Percentiles rank a stretch among this genome's conserved stretches.
Evolutionary conservation across 352 stramenopile species (phyloP).

Genomic region (Globisporangium spinosum): DNA sequence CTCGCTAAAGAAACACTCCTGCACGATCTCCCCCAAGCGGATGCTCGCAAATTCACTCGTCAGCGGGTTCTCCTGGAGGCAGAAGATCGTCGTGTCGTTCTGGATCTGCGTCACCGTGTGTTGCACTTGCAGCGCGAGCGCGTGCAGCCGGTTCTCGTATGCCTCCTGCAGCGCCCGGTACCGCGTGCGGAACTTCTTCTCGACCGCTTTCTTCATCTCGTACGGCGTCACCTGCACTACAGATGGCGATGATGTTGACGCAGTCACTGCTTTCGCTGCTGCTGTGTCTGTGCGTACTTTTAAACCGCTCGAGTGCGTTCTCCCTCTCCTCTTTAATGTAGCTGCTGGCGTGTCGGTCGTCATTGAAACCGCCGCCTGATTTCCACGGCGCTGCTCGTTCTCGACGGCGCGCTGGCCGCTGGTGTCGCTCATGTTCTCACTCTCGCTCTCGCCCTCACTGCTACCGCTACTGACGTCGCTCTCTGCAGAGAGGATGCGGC

Average conservation of each 20-base stretch:
- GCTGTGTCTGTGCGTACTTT: background rate
- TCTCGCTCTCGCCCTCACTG: slow-evolving; percentile 6
- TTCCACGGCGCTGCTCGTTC: slow-evolving; percentile 12
- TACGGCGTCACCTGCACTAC: slow-evolving; percentile 7
- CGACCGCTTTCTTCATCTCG: slow-evolving; percentile 49
- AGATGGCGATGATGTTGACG: background rate
- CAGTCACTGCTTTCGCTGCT: background rate
- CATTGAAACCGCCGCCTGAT: background rate
- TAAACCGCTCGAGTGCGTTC: background rate
- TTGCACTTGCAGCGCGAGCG: slow-evolving; percentile 48
- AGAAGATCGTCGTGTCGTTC: slow-evolving; percentile 56
- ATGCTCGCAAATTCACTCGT: slow-evolving; percentile 60
- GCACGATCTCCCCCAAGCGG: slow-evolving; percentile 59
- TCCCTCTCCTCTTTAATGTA: slow-evolving; percentile 5
- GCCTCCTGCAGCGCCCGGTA: slow-evolving; percentile 65
- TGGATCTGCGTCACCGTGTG: slow-evolving; percentile 50
- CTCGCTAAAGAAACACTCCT: slow-evolving; percentile 64
- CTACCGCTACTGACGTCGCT: background rate
- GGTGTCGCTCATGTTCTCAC: slow-evolving; percentile 13
- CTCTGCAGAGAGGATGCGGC: background rate
- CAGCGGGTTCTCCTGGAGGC: slow-evolving; percentile 58
- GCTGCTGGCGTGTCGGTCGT: slow-evolving; percentile 6
- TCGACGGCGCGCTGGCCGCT: slow-evolving; percentile 6
- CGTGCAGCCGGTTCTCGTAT: slow-evolving; percentile 68
- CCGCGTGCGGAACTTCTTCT: slow-evolving; percentile 70